These are phyloP conservation scores for Umbelopsis ramanniana DNA, from an alignment of 192 early-diverging fungal genomes.

Conservation along the genomic window DNA sequence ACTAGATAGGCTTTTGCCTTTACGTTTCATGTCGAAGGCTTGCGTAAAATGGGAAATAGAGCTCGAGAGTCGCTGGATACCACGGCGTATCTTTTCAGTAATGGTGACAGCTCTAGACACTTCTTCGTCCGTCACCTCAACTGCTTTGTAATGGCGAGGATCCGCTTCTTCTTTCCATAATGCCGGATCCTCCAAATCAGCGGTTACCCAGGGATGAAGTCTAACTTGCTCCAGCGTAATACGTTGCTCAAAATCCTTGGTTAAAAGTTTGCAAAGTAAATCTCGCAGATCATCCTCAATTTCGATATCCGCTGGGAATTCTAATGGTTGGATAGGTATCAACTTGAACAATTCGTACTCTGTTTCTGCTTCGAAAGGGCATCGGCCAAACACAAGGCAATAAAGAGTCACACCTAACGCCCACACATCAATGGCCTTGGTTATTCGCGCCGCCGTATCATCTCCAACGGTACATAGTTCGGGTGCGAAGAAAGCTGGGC, in stretches of 20 bases:
- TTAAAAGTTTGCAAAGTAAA: slow-evolving; percentile 74
- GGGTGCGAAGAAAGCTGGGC: slow-evolving; percentile 98
- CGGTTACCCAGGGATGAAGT: slow-evolving; percentile 88
- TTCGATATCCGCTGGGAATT: slow-evolving; percentile 46
- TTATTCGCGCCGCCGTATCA: slow-evolving; percentile 55
- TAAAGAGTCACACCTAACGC: slow-evolving; percentile 96
- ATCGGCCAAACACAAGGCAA: slow-evolving; percentile 89
- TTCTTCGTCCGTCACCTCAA: slow-evolving; percentile 89
- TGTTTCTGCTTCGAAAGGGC: slow-evolving; percentile 92
- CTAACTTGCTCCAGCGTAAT: slow-evolving; percentile 90
- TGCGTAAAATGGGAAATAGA: slow-evolving; percentile 17
- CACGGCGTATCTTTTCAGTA: slow-evolving; percentile 49
- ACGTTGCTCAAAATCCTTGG: slow-evolving; percentile 84
- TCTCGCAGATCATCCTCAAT: slow-evolving; percentile 69
- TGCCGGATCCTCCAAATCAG: slow-evolving; percentile 65
- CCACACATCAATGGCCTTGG: slow-evolving; percentile 96
- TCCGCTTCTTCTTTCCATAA: slow-evolving; percentile 84
- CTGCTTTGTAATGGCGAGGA: slow-evolving; percentile 66
- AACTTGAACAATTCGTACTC: slow-evolving; percentile 97
- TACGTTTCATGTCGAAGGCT: slow-evolving; percentile 19
- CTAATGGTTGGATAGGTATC: slow-evolving; percentile 74
- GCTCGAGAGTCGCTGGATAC: slow-evolving; percentile 8
- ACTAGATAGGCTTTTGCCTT: slow-evolving; percentile 9
- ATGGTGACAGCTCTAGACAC: slow-evolving; percentile 71
- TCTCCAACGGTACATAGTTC: slow-evolving; percentile 75